These are phyloP conservation scores for Diutina mesorugosa DNA, from an alignment of 1,139 yeast species.

Conservation along the genomic window DNA sequence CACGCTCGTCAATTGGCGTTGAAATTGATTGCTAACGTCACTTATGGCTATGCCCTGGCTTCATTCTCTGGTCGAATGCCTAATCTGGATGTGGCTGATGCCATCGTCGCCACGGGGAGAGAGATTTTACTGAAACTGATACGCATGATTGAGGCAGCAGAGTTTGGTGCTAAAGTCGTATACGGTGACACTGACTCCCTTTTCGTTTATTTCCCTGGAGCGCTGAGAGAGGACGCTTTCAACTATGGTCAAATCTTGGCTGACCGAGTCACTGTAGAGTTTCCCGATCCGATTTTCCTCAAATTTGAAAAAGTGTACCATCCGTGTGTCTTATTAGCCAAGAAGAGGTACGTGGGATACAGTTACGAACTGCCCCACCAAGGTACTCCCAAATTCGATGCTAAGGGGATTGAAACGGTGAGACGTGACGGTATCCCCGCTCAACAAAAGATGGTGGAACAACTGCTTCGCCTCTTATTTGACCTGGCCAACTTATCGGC, in stretches of 20 bases:
- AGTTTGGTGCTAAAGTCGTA: conserved; percentile 85
- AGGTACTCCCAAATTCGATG: conserved; percentile 61
- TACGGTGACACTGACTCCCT: conserved; percentile 95
- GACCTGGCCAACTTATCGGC: conserved; percentile 57
- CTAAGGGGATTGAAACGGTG: conserved; percentile 92
- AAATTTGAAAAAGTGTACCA: conserved; percentile 90
- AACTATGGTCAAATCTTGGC: conserved; percentile 63
- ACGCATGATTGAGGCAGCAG: conserved; percentile 45
- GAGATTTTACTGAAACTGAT: conserved; percentile 70
- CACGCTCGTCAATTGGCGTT: conserved; percentile 77
- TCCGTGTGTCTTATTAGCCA: conserved; percentile 72
- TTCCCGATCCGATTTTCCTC: conserved; percentile 71
- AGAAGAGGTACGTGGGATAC: conserved; percentile 82
- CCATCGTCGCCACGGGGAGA: conserved; percentile 83
- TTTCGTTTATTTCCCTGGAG: conserved; percentile 84
- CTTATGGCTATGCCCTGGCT: conserved; percentile 93
- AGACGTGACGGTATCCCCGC: conserved; percentile 93
- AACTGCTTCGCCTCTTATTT: conserved; percentile 53
- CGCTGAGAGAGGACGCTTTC: conserved; percentile 66
- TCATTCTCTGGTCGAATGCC: conserved; percentile 97
- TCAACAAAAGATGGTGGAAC: conserved; percentile 71
- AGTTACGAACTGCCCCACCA: conserved; percentile 53
- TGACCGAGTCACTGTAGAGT: conserved; percentile 40
- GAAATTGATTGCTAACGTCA: conserved; percentile 85
- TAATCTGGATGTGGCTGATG: conserved; percentile 86